phyloP scores from a whole-genome alignment of 2,329 filamentous ascomycete genomes.

The Curvularia hawaiiensis region DNA sequence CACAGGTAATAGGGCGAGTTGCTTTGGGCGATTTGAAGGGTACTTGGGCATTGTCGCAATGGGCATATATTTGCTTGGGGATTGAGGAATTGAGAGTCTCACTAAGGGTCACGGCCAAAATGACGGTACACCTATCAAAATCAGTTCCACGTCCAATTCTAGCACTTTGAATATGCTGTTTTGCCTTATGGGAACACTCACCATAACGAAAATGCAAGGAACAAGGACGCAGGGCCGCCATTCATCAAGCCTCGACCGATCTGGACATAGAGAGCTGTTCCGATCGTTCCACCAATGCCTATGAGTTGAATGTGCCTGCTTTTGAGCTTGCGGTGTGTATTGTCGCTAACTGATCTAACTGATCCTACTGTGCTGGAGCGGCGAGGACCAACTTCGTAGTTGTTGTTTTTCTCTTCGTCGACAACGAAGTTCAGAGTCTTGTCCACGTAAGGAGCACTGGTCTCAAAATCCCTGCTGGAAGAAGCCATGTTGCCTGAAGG shows the following conservation, averaged over 20 bases:
- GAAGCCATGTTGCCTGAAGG: conserved; percentile 39
- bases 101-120: conserved; percentile 50
- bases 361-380: conserved; percentile 34
- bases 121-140: conserved; percentile 48
- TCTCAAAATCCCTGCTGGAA: conserved; percentile 38
- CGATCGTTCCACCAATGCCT: conserved; percentile 54
- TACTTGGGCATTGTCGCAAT: conserved; percentile 28
- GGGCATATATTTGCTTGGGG: conserved; percentile 27
- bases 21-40: conserved; percentile 20
- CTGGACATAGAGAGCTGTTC: conserved; percentile 55
- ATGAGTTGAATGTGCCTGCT: conserved; percentile 56
- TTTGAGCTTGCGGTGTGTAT: conserved; percentile 53
- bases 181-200: conserved; percentile 23
- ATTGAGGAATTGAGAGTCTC: conserved; percentile 28
- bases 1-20: neutral
- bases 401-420: conserved; percentile 36
- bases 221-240: conserved; percentile 54
- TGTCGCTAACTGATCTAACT: conserved; percentile 41
- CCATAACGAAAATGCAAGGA: conserved; percentile 55
- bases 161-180: neutral
- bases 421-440: conserved; percentile 19
- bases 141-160: neutral
- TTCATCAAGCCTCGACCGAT: conserved; percentile 54
- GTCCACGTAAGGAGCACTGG: conserved; percentile 20
- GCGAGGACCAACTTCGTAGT: conserved; percentile 29